Percentiles rank a stretch among this genome's conserved stretches.
Evolutionary conservation across 2,329 filamentous ascomycete genomes (phyloP).

Genomic region (Epichloe festucae): DNA sequence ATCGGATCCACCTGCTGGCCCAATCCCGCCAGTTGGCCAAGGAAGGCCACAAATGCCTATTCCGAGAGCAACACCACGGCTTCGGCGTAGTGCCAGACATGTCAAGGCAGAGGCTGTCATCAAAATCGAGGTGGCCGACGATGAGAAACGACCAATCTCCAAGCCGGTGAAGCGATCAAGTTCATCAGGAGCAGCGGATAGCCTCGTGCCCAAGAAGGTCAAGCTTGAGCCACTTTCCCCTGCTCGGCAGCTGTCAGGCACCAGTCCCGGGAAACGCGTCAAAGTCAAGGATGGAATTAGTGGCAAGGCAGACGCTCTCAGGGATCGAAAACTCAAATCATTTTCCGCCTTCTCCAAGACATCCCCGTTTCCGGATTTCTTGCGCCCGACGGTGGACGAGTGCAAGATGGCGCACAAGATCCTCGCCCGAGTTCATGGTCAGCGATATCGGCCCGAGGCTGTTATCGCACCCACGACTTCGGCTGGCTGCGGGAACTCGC

Average conservation of each 20-base stretch:
- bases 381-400: slow-evolving; percentile 51
- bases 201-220: slow-evolving; percentile 1
- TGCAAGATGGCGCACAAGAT: slow-evolving; percentile 55
- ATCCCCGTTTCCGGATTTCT: slow-evolving; percentile 56
- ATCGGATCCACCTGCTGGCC: neutral
- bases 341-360: slow-evolving; percentile 25
- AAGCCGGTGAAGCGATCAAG: neutral
- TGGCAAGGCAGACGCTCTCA: slow-evolving; percentile 15
- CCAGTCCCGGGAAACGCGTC: neutral
- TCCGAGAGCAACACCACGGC: neutral
- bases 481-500: slow-evolving; percentile 46
- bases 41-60: neutral
- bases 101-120: neutral
- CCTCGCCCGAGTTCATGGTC: slow-evolving; percentile 52
- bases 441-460: slow-evolving; percentile 44
- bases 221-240: slow-evolving; percentile 3
- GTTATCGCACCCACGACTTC: slow-evolving; percentile 49
- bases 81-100: slow-evolving; percentile 4
- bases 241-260: neutral
- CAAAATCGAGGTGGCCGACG: neutral
- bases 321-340: slow-evolving; percentile 30
- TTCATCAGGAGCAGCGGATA: slow-evolving; percentile 17
- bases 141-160: neutral
- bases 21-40: neutral
- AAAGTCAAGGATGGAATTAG: neutral